Percentiles rank a stretch among this genome's conserved stretches.
Evolutionary conservation across 2,329 filamentous ascomycete species (phyloP).

Genomic region (Rutstroemia sp.): DNA sequence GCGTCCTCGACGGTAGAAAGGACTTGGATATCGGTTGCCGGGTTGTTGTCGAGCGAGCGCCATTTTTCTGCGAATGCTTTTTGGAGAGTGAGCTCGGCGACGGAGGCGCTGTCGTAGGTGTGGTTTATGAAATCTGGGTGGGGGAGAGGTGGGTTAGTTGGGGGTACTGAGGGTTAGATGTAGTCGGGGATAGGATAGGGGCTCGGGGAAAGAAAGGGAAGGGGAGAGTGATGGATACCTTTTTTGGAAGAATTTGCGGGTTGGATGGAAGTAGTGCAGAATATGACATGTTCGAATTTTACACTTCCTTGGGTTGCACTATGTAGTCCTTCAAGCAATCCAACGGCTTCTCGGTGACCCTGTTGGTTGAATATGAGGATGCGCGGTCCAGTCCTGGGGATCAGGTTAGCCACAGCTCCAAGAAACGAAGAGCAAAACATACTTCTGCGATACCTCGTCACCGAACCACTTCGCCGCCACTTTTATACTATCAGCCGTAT

Average conservation of each 20-base stretch:
- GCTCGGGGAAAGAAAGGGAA: not conserved
- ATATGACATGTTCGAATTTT: conserved; percentile 67
- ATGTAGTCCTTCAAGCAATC: conserved; percentile 45
- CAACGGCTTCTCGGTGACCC: conserved; percentile 36
- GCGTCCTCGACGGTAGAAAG: conserved; percentile 50
- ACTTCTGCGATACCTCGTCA: conserved; percentile 33
- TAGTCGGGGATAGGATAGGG: not conserved
- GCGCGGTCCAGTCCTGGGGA: conserved; percentile 33
- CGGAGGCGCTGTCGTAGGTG: conserved; percentile 29
- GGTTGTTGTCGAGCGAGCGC: conserved; percentile 11
- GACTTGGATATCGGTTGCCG: conserved; percentile 26
- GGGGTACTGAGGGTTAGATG: not conserved
- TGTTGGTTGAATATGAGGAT: conserved; percentile 86
- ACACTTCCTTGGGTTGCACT: conserved; percentile 35
- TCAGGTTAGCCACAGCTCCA: not conserved
- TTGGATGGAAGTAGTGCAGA: conserved; percentile 65
- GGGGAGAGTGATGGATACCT: conserved; percentile 21
- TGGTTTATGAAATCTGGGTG: conserved; percentile 49
- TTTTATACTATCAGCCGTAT: conserved; percentile 84
- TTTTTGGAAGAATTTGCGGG: conserved; percentile 45
- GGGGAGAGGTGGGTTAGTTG: not conserved
- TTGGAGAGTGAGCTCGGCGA: conserved; percentile 59
- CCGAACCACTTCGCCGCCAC: conserved; percentile 80
- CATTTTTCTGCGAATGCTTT: conserved; percentile 38
- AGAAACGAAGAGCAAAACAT: not conserved